These are phyloP conservation scores for Aspergillus pseudonomiae DNA, from an alignment of 2,329 filamentous ascomycete genomes.

Conservation along the genomic window DNA sequence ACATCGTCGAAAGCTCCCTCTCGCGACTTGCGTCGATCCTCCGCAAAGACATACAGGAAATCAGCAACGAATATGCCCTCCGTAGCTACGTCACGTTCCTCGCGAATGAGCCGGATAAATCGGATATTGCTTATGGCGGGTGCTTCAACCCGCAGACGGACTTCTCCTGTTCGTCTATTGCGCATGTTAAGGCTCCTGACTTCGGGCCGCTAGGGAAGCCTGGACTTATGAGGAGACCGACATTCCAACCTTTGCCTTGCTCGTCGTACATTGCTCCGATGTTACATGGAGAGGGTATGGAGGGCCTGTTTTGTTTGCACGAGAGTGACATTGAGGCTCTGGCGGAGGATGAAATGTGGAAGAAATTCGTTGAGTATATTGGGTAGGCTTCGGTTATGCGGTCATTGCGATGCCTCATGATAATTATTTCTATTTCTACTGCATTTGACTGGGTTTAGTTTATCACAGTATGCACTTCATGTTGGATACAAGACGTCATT, in stretches of 20 bases:
- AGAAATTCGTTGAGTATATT: constrained; percentile 10
- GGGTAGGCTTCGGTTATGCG: background rate
- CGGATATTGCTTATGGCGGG: constrained; percentile 20
- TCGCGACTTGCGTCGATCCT: constrained; percentile 8
- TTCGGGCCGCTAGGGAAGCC: constrained; percentile 18
- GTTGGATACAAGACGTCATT: too few species aligned
- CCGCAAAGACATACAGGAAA: background rate
- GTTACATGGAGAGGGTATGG: constrained; percentile 9
- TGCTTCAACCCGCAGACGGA: constrained; percentile 18
- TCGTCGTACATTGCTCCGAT: constrained; percentile 18
- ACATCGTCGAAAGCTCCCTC: background rate
- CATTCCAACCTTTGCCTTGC: constrained; percentile 14
- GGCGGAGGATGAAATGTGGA: constrained; percentile 14
- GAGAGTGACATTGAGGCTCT: constrained; percentile 15
- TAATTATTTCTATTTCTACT: too few species aligned
- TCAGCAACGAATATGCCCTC: constrained; percentile 11
- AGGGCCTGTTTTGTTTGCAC: constrained; percentile 19
- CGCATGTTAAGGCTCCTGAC: constrained; percentile 13
- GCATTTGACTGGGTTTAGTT: too few species aligned
- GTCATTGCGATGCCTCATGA: too few species aligned
- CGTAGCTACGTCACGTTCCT: constrained; percentile 24
- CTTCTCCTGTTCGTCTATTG: constrained; percentile 18
- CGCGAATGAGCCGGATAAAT: constrained; percentile 16
- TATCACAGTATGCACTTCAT: too few species aligned
- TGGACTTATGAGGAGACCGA: constrained; percentile 14